Base-by-base conservation (phyloP, 1,284 basidiomycete genomes). In the Xerocomus cyaneibrunnescens region DNA sequence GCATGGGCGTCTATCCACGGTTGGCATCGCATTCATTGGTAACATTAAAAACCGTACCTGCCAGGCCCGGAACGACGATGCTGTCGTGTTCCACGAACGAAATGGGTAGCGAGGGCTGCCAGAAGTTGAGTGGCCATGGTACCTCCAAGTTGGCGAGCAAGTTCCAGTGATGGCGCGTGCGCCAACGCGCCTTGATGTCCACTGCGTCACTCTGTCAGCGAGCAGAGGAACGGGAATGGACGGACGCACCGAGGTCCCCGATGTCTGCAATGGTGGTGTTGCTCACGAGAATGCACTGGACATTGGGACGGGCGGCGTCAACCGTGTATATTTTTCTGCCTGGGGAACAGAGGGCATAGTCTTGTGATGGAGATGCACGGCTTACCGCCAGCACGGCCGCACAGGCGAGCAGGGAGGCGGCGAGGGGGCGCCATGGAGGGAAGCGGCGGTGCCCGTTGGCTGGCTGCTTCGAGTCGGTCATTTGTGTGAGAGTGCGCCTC, bases 1-100 rank as follows among this genome's bases (percentile, higher is more conserved):
- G 85, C 89, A 70, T 94, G 93, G 0, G 90, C 82, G 69, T 95
- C 92, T 87, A 54, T 52, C 19, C 39, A 36, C 0, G 37, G 38
- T 48, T 19, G 34, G 47, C 9, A 46, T 48, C 40, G 22, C 42
- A 21, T 14, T 23, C 12, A 30, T 28, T 3, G 12, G 22, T 25
- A 25, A 23, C 17, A 49, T 14, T 19, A 4, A 52, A 10, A 5
- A 4, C 28, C 63, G 30, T 61, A 85, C 87, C 87, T 66, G 85
- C 71, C 14, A 91, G 74, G 28, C 88, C 88, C 0, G 88, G 88
- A 10, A 89, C 78, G 14, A 90, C 66, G 48, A 84, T 78, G 30
- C 77, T 76, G 14, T 73, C 68, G 10, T 72, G 59, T 16, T 74
- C 66, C 1, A 84, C 57, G 46, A 77, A 68, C 14, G 74, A 69